Evolutionary conservation across 2,329 filamentous ascomycete genomes (phyloP).

Genomic region (Aspergillus sp.): DNA sequence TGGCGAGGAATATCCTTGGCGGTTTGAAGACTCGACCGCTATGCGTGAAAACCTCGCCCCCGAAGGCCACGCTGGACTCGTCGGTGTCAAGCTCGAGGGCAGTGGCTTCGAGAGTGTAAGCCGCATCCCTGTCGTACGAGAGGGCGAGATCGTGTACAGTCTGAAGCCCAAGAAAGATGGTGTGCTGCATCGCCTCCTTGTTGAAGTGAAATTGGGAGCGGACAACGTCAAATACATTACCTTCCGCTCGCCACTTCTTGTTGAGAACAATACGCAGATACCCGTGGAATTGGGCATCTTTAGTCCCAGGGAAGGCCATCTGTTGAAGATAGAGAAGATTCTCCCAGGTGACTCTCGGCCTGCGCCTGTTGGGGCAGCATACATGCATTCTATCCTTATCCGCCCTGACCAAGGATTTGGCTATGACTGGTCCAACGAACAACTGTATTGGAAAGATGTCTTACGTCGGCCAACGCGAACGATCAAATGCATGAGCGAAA

Average conservation of each 20-base stretch:
- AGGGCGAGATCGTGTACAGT: slow-evolving; percentile 88
- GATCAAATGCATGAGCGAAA: slow-evolving; percentile 83
- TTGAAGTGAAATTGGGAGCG: slow-evolving; percentile 83
- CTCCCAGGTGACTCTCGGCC: slow-evolving; percentile 85
- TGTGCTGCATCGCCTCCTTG: slow-evolving; percentile 82
- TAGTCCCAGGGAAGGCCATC: slow-evolving; percentile 78
- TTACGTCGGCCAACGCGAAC: slow-evolving; percentile 81
- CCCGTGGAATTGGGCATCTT: slow-evolving; percentile 91
- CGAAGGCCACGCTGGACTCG: slow-evolving; percentile 74
- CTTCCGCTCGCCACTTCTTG: slow-evolving; percentile 81
- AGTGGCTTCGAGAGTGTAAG: slow-evolving; percentile 91
- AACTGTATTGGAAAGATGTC: slow-evolving; percentile 88
- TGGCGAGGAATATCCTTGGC: slow-evolving; percentile 89
- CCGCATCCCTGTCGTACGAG: slow-evolving; percentile 85
- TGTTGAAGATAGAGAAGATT: slow-evolving; percentile 98
- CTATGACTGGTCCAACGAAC: slow-evolving; percentile 89
- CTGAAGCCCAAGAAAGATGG: slow-evolving; percentile 83
- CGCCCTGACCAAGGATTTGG: slow-evolving; percentile 95
- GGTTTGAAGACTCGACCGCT: slow-evolving; percentile 94
- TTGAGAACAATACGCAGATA: slow-evolving; percentile 97
- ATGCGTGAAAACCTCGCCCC: slow-evolving; percentile 90
- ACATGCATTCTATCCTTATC: slow-evolving; percentile 80
- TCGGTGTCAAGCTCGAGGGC: slow-evolving; percentile 81
- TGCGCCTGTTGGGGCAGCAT: slow-evolving; percentile 87
- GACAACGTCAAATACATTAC: slow-evolving; percentile 99